phyloP scores from a whole-genome alignment of 345 rosid species.

The Citrus cavaleriei region DNA sequence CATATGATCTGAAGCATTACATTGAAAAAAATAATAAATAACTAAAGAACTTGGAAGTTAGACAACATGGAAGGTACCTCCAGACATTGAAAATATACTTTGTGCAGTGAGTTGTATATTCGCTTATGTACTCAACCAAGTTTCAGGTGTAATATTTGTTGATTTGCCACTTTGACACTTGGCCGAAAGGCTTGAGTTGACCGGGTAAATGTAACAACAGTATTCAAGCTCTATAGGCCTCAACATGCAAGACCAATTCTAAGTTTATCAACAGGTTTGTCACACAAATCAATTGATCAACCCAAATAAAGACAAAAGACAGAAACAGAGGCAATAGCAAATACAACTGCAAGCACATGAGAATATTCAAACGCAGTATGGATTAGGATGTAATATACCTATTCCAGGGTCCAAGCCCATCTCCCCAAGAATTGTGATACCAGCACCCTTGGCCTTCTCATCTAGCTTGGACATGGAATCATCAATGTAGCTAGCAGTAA shows the following conservation, averaged over 20 bases:
- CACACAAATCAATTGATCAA: not conserved
- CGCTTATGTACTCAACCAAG: not conserved
- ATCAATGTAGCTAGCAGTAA: slow-evolving; percentile 94
- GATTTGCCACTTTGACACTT: not conserved
- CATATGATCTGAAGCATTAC: slow-evolving; percentile 74
- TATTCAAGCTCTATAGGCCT: not conserved
- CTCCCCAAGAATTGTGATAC: slow-evolving; percentile 87
- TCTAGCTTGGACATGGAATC: slow-evolving; percentile 57
- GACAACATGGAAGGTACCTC: not conserved
- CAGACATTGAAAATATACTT: not conserved
- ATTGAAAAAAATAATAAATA: not conserved
- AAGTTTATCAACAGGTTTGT: not conserved
- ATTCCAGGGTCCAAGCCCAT: slow-evolving; percentile 99
- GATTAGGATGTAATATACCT: slow-evolving; percentile 39
- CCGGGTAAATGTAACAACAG: not conserved
- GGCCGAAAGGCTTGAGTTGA: not conserved
- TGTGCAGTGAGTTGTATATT: not conserved
- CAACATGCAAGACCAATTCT: not conserved
- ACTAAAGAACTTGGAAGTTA: not conserved
- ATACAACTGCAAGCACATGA: not conserved
- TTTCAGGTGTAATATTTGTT: not conserved
- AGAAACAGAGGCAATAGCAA: not conserved
- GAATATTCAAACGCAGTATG: not conserved
- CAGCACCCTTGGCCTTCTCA: slow-evolving; percentile 73
- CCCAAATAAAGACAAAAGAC: not conserved